A percentile compares a stretch with the other conserved stretches of the same genome.
These are phyloP conservation scores for Tetradesmus obliquus DNA, from an alignment of 139 green algal species.

Conservation along the genomic window DNA sequence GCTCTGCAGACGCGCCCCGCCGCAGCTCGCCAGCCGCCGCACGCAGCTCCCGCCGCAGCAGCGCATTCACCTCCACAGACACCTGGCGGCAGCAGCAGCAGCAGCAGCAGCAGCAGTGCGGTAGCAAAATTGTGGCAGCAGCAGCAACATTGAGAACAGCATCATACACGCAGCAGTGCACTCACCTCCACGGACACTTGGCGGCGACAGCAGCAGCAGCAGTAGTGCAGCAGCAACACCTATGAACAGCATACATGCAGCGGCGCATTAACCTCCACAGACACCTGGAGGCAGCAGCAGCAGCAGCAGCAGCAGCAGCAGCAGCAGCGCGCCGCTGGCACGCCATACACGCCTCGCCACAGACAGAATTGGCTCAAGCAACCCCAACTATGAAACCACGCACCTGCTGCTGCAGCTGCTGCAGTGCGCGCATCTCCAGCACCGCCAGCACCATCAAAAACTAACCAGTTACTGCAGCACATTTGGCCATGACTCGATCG, in stretches of 20 bases:
- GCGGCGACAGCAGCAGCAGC: background rate
- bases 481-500: too few relatives aligned
- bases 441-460: too few relatives aligned
- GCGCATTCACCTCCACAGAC: slow-evolving; percentile 11
- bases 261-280: background rate
- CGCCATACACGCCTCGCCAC: too few relatives aligned
- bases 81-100: background rate
- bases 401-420: too few relatives aligned
- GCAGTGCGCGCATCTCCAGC: too few relatives aligned
- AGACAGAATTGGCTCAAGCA: too few relatives aligned
- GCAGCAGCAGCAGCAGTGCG: background rate
- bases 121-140: background rate
- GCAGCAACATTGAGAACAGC: too few relatives aligned
- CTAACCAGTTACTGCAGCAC: too few relatives aligned
- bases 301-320: background rate
- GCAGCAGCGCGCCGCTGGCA: background rate
- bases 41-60: slow-evolving; percentile 44
- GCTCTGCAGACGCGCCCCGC: background rate
- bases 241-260: background rate
- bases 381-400: too few relatives aligned
- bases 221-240: background rate
- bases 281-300: background rate
- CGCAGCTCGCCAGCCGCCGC: slow-evolving; percentile 19
- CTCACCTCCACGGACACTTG: background rate
- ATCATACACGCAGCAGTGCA: too few relatives aligned